Base-by-base conservation (phyloP, 108 stramenopile genomes). In the Cyclostephanos invisitatus region DNA sequence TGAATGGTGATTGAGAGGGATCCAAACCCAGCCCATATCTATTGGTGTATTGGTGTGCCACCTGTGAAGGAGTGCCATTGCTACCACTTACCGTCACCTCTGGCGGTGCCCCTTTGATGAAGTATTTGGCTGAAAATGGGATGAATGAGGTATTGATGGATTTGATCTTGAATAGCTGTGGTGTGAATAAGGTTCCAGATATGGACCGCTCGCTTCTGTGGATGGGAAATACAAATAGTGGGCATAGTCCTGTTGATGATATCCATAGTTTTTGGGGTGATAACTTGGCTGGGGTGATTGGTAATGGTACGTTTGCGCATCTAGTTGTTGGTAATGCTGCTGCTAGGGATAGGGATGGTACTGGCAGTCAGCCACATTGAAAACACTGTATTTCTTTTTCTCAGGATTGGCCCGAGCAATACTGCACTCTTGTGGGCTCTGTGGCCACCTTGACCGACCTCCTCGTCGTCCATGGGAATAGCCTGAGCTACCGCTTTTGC, bases 141-240 rank as follows among this genome's bases (percentile, higher is more conserved):
- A 35, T 4, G 40, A 50, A 14, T 49, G 61, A 42, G 60, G 46
- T 10, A 36, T 68, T 8, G 62, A 35, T 20, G 32, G 20, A 36
- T 27, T 32, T 37, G 38, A 10, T 32, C 46, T 58, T 27, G n/a
- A 22, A 54, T 51, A 32, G 62, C 69, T 24, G 7, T 53, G 56
- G 5, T 44, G 57, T 48, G 68, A 40, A 58, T 68, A 49, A 46
- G 56, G 40, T 18, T 58, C 51, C 36, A 8, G 14, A 71, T 61
- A 20, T 28, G 61, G 48, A 37, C 59, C 32, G n/a, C 37, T 36
- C 47, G 42, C 25, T 57, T 25, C 28, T n/a, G n/a, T n/a, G 3
- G 72, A 64, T 50, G 62, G 24, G 56, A 64, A 54, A 64, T 73
- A 64, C 44, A 55, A 64, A 73, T 73, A 61, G 8, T 38, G 54